phyloP scores from a whole-genome alignment of 371 early-diverging fungal species.

The Mucor piriformis region DNA sequence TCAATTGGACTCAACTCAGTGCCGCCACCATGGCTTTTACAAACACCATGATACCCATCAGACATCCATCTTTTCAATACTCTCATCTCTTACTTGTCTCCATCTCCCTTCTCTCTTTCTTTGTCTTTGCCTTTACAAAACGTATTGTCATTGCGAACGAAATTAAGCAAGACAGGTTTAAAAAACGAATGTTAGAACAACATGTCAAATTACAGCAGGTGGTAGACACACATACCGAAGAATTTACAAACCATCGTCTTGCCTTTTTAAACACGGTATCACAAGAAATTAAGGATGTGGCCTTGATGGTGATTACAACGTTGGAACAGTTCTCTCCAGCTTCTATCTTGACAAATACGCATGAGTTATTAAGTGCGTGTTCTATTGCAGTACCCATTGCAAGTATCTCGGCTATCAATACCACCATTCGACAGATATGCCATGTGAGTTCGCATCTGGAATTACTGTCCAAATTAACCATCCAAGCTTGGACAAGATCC shows the following conservation, averaged over 20 bases:
- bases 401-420: constrained; percentile 41
- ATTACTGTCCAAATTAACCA: constrained; percentile 19
- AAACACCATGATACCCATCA: not conserved
- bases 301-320: constrained; percentile 47
- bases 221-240: constrained; percentile 1
- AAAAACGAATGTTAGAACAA: not conserved
- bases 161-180: not conserved
- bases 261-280: constrained; percentile 36
- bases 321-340: constrained; percentile 48
- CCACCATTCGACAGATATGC: constrained; percentile 36
- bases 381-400: constrained; percentile 46
- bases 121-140: constrained; percentile 15
- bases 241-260: constrained; percentile 11
- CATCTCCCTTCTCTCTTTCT: not conserved
- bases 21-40: constrained; percentile 10
- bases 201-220: not conserved
- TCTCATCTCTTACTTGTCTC: not conserved
- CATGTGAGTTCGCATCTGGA: constrained; percentile 33
- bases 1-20: constrained; percentile 20
- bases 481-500: constrained; percentile 11
- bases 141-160: constrained; percentile 15
- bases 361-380: constrained; percentile 47
- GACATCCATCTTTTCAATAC: not conserved
- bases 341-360: constrained; percentile 32
- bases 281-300: constrained; percentile 53